Base-by-base conservation (phyloP, 2,329 filamentous ascomycete genomes). In the Ploettnerulaceae sp. region DNA sequence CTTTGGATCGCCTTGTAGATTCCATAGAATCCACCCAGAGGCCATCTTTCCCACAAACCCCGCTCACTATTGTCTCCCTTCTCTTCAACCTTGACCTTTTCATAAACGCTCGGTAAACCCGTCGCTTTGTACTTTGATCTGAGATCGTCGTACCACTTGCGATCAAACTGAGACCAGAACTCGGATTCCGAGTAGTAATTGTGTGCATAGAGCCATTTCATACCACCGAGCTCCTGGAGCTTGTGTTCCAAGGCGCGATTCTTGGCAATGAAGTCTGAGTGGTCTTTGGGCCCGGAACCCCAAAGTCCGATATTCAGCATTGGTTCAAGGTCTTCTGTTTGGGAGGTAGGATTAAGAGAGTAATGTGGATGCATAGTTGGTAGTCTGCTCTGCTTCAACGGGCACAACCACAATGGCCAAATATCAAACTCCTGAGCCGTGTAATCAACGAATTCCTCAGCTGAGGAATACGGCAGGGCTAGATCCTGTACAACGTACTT, bases 121-220 rank as follows among this genome's bases (percentile, higher is more conserved):
- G 68, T 69, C 9, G 83, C 84, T 37, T 71, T 63, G 65, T 85
- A 88, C 61, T 82, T 84, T 18, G 60, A 51, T 12, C 84, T 69
- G 55, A 89, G 67, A 1, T 60, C 68, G 24, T 85, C 75, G 62
- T 89, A 88, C 73, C 74, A 79, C 8, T 62, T 58, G 33, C 69
- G 66, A 38, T 77, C 71, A 62, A 86, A 86, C 41, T 81, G 70
- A 25, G 67, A 58, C 81, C 82, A 86, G 66, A 86, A 89, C 60
- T 86, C 79, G 0, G 74, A 68, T 60, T 85, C 76, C n/a, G 76
- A 74, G 64, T 93, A 93, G 68, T 89, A 94, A 0, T 86, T 84
- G 60, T 91, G 85, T 2, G 88, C 87, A 65, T 95, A 94, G 9
- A 94, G 71, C 84, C 87, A 93, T 69, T 94, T 94, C 70, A 85